These are phyloP conservation scores for Lithospermum erythrorhizon DNA, from an alignment of 257 asterid genomes.

Conservation along the genomic window DNA sequence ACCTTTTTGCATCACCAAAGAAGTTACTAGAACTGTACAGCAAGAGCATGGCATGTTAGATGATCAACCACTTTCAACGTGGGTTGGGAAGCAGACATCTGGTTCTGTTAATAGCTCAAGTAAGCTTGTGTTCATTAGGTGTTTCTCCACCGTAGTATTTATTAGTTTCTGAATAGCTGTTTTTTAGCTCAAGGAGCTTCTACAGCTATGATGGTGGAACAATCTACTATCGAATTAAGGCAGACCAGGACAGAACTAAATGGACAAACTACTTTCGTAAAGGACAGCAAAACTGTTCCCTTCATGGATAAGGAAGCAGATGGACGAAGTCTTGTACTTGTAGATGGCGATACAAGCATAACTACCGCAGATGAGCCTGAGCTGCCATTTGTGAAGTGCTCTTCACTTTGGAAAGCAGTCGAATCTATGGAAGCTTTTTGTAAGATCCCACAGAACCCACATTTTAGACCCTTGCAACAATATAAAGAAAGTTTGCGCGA, in stretches of 20 bases:
- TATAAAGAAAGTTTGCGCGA: slow-evolving; percentile 58
- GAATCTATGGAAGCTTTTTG: slow-evolving; percentile 64
- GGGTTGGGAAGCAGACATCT: slow-evolving; percentile 45
- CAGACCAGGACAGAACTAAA: neutral
- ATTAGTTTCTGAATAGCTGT: slow-evolving; percentile 2
- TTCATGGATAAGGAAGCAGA: neutral
- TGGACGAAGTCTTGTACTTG: neutral
- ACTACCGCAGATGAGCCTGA: slow-evolving; percentile 8
- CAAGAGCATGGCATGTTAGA: slow-evolving; percentile 32
- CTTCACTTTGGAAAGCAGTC: slow-evolving; percentile 48
- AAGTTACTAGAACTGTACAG: slow-evolving; percentile 11
- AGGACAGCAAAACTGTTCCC: neutral
- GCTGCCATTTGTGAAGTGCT: slow-evolving; percentile 55
- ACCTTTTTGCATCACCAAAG: slow-evolving; percentile 11
- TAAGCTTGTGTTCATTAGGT: slow-evolving; percentile 1
- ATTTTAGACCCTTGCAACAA: slow-evolving; percentile 46
- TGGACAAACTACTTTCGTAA: slow-evolving; percentile 6
- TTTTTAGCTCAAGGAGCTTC: slow-evolving; percentile 23
- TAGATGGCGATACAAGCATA: neutral
- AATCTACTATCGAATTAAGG: too few species aligned
- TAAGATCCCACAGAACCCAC: slow-evolving; percentile 74
- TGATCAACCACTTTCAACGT: slow-evolving; percentile 53
- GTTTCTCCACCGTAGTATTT: neutral
- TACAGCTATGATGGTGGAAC: slow-evolving; percentile 18
- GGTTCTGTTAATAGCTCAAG: slow-evolving; percentile 21